Base-by-base conservation (phyloP, 352 stramenopile species). In the Phytophthora lateralis region DNA sequence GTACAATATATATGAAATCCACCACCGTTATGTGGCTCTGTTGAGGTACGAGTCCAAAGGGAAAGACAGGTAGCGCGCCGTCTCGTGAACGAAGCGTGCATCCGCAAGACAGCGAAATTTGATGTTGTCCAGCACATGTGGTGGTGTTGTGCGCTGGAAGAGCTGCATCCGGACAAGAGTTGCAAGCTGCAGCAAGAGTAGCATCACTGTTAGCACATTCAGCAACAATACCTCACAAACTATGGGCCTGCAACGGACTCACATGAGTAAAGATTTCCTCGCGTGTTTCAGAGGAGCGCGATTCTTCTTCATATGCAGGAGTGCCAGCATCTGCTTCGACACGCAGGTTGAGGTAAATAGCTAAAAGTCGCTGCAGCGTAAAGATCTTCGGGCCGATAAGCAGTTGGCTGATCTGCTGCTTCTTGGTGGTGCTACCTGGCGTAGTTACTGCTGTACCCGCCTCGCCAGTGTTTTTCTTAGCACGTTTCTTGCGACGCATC, bases 251-350 rank as follows among this genome's bases (percentile, higher is more conserved):
- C 14, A 12, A 17, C 14, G 39, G 21, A 71, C 83, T 66, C 61
- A 92, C 83, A 65, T 90, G 80, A 32, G 65, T 82, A 55, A 93
- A 90, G n/a, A 90, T 81, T 65, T 93, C 83, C 35, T 89, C 83
- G 29, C 83, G 78, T 43, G 79, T 76, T 66, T 85, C 76, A 7
- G 47, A 55, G 4, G 59, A 65, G 52, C 56, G 38, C 51, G 57
- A 41, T 27, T 72, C 59, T 29, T 72, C 48, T 44, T 65, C 26
- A 29, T 45, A 42, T 17, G 24, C 20, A 50, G 32, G 26, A 15
- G 18, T 58, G 29, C 39, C 71, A 17, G 75, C 77, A 2, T 76
- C 62, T 14, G 64, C 74, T 64, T 91, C 80, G 4, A 68, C 63
- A 20, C 77, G 80, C 21, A 94, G 65, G 30, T 84, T 95, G 21